Conservation (phyloP, 805 yeast genomes). For the Candida nitratophila region DNA sequence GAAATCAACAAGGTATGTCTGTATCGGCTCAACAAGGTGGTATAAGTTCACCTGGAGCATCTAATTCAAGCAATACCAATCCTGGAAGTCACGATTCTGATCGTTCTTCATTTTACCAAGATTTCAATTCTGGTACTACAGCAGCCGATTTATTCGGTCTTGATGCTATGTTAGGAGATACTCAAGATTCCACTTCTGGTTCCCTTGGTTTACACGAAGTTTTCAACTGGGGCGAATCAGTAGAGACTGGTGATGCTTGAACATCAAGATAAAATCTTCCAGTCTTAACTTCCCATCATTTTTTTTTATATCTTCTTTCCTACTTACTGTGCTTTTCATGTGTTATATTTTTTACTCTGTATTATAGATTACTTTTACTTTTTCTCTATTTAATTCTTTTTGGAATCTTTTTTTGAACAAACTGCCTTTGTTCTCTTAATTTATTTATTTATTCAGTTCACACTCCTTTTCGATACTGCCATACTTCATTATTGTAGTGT, state of each 20-base stretch:
- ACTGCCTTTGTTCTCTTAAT: not conserved
- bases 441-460: no score
- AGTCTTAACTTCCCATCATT: no score
- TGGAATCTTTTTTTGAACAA: not conserved
- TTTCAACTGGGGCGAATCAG: slow-evolving; percentile 35
- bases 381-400: not conserved
- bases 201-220: slow-evolving; percentile 27
- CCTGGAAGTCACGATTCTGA: slow-evolving; percentile 2
- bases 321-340: not conserved
- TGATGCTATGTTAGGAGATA: slow-evolving; percentile 36
- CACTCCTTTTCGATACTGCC: no score
- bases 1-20: not conserved
- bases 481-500: no score
- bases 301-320: no score
- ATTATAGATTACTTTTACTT: not conserved
- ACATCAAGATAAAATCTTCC: no score
- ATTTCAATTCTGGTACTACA: slow-evolving; percentile 23
- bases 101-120: slow-evolving; percentile 16
- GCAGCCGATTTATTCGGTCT: slow-evolving; percentile 35
- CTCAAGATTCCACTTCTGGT: slow-evolving; percentile 22
- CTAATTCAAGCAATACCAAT: not conserved
- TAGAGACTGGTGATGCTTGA: slow-evolving; percentile 29
- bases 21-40: not conserved
- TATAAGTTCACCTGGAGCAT: not conserved
- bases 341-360: not conserved